phyloP scores from a whole-genome alignment of 2,329 filamentous ascomycete genomes.

The Phaeophleospora eucalypticola region DNA sequence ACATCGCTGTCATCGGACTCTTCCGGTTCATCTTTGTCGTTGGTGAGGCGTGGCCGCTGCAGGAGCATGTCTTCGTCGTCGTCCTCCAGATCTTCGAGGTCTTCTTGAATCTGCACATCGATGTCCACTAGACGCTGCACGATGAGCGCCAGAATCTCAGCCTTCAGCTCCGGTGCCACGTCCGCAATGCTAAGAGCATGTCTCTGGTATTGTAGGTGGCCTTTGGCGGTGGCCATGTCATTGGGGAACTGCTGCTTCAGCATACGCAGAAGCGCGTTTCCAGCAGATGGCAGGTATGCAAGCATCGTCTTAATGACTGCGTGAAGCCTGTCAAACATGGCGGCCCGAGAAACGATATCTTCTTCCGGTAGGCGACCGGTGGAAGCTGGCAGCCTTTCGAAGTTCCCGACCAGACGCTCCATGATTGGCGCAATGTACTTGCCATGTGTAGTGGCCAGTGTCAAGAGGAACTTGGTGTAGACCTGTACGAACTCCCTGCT shows the following conservation, averaged over 20 bases:
- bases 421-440: slow-evolving; percentile 71
- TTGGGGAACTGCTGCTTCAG: slow-evolving; percentile 33
- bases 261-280: slow-evolving; percentile 59
- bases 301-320: slow-evolving; percentile 70
- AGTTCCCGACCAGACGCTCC: slow-evolving; percentile 74
- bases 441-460: slow-evolving; percentile 76
- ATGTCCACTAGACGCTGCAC: slow-evolving; percentile 86
- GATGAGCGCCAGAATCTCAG: slow-evolving; percentile 77
- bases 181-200: slow-evolving; percentile 74
- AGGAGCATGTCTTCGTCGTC: slow-evolving; percentile 73
- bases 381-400: slow-evolving; percentile 58
- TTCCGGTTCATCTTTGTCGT: slow-evolving; percentile 51
- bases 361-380: slow-evolving; percentile 53
- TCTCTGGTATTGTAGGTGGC: slow-evolving; percentile 82
- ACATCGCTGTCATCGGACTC: slow-evolving; percentile 59
- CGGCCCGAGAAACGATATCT: slow-evolving; percentile 56
- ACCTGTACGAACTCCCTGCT: slow-evolving; percentile 56
- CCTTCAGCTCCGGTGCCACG: slow-evolving; percentile 73
- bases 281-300: slow-evolving; percentile 74
- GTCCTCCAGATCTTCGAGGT: slow-evolving; percentile 89
- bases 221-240: slow-evolving; percentile 63
- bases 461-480: slow-evolving; percentile 55
- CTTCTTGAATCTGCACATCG: slow-evolving; percentile 90
- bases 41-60: slow-evolving; percentile 41
- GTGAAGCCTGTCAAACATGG: slow-evolving; percentile 71